Conservation (phyloP, 805 yeast species). For the Helenozyma rhizophorensis region DNA sequence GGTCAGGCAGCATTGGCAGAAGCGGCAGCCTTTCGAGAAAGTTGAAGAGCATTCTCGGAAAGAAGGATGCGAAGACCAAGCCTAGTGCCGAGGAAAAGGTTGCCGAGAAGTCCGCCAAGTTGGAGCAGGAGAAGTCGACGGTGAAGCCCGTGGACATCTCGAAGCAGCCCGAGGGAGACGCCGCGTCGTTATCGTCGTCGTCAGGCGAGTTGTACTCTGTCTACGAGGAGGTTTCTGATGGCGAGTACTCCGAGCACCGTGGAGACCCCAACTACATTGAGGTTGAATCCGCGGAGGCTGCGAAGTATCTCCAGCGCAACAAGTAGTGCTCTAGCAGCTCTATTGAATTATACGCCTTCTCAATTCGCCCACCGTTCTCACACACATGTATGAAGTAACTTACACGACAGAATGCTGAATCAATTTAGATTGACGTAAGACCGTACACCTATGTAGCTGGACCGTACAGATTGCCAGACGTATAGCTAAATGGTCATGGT, state of each 20-base stretch:
- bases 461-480: too few relatives aligned
- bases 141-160: constrained; percentile 7
- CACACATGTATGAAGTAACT: too few relatives aligned
- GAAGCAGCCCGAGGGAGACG: constrained; percentile 6
- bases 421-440: too few relatives aligned
- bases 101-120: not conserved
- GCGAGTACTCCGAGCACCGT: constrained; percentile 42
- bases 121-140: constrained; percentile 1
- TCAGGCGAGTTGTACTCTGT: constrained; percentile 17
- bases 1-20: constrained; percentile 3
- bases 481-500: too few relatives aligned
- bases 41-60: constrained; percentile 16
- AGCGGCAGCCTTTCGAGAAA: constrained; percentile 14
- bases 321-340: too few relatives aligned
- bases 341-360: too few relatives aligned
- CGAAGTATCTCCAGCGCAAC: constrained; percentile 12
- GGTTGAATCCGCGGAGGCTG: constrained; percentile 16
- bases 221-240: constrained; percentile 48
- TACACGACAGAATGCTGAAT: too few relatives aligned
- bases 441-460: too few relatives aligned
- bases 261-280: constrained; percentile 49
- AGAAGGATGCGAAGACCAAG: constrained; percentile 5
- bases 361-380: too few relatives aligned
- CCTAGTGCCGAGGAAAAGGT: constrained; percentile 1
- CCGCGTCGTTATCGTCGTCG: constrained; percentile 10